Evolutionary conservation across 2,329 filamentous ascomycete genomes (phyloP).

Genomic region (Lecanosticta acicola): DNA sequence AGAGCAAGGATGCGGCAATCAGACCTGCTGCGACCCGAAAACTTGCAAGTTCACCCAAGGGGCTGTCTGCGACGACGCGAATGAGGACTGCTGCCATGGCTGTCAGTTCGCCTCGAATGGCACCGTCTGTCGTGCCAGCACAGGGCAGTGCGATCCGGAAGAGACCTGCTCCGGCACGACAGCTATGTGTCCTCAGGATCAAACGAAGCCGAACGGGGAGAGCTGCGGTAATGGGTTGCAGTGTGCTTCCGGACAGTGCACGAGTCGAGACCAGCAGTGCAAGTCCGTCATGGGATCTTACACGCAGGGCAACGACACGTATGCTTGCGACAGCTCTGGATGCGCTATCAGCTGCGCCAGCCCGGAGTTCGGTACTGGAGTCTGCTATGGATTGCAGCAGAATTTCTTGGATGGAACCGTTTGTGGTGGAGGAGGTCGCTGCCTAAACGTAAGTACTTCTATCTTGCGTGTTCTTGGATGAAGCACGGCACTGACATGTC

Average conservation of each 20-base stretch:
- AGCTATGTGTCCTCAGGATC: slow-evolving; percentile 69
- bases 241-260: slow-evolving; percentile 92
- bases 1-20: slow-evolving; percentile 60
- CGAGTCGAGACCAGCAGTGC: slow-evolving; percentile 84
- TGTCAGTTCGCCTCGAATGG: slow-evolving; percentile 63
- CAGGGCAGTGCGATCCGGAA: slow-evolving; percentile 74
- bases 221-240: slow-evolving; percentile 65
- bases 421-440: slow-evolving; percentile 74
- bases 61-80: slow-evolving; percentile 76
- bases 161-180: slow-evolving; percentile 73
- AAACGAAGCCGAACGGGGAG: slow-evolving; percentile 62
- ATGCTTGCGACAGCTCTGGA: slow-evolving; percentile 66
- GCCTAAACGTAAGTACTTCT: slow-evolving; percentile 54
- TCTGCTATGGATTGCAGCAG: slow-evolving; percentile 73
- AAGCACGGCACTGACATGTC: slow-evolving; percentile 10
- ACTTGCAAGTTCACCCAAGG: slow-evolving; percentile 78
- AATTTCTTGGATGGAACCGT: slow-evolving; percentile 90
- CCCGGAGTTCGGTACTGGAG: slow-evolving; percentile 58
- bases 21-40: slow-evolving; percentile 74
- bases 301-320: slow-evolving; percentile 68
- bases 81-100: slow-evolving; percentile 74
- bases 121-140: slow-evolving; percentile 74
- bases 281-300: slow-evolving; percentile 73
- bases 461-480: neutral
- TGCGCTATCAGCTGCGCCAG: slow-evolving; percentile 74